Base-by-base conservation (phyloP, 2,329 filamentous ascomycete species). In the Fusarium sp. region DNA sequence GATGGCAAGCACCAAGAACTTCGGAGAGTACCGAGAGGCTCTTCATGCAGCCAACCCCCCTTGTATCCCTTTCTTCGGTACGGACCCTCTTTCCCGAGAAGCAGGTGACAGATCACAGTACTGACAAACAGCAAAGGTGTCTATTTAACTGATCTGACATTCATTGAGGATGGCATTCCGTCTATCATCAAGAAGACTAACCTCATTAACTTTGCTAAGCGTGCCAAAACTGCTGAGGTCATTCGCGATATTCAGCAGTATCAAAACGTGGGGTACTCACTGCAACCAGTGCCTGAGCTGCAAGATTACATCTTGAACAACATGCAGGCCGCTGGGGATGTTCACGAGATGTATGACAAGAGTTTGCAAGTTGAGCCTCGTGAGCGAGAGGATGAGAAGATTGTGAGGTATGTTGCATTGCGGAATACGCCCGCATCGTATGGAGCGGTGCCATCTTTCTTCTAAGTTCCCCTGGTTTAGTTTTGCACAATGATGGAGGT, bases 261-360 rank as follows among this genome's bases (percentile, higher is more conserved):
- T 81, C 96, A 99, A 82, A 98, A 97, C 78, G 94, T 97, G 69
- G 95, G 95, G n/a, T 99, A 98, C 81, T 92, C 93, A 12, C 86
- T 99, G 59, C 94, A 97, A 80, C 89, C 95, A 1, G 96, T 99
- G 21, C 89, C 92, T 4, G 96, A 98, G 83, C 87, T 99, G 75
- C 96, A 98, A 81, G 95, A 98, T 77, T 99, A 98, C 83, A 97
- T 99, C 75, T 85, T 98, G 76, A 95, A 92, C 82, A 98, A 98
- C 82, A 97, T 98, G 93, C 93, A 97, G 84, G 93, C 92, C 35
- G 96, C 96, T 8, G 94, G 95, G 59, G 96, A 98, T 82, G 96
- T 99, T 72, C 95, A 98, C 82, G 96, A 98, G 86, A 98, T 98
- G 96, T 99, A 98, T 86, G 95, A 98, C 83, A 95, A 95, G 88